A percentile compares a stretch with the other conserved stretches of the same genome.
These are phyloP conservation scores for Talaromyces albobiverticillius DNA, from an alignment of 2,329 filamentous ascomycete species.

Conservation along the genomic window DNA sequence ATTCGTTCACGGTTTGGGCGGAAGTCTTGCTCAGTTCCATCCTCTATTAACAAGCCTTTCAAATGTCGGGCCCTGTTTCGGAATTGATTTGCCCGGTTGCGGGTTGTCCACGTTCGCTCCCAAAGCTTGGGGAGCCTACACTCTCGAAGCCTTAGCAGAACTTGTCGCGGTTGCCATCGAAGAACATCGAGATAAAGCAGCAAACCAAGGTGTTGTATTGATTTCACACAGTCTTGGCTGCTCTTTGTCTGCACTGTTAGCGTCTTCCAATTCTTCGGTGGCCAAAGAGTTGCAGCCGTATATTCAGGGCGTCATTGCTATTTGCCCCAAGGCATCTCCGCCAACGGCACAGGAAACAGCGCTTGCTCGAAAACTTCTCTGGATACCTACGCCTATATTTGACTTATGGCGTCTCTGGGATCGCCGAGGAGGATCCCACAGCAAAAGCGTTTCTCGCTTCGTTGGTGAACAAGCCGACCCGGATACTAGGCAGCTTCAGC, in stretches of 20 bases:
- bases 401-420: conserved; percentile 76
- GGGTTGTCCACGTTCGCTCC: conserved; percentile 75
- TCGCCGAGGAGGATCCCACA: conserved; percentile 71
- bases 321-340: conserved; percentile 73
- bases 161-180: conserved; percentile 74
- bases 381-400: conserved; percentile 66
- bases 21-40: conserved; percentile 83
- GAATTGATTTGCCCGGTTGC: conserved; percentile 87
- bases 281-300: conserved; percentile 56
- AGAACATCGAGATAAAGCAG: conserved; percentile 63
- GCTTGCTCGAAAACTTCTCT: conserved; percentile 57
- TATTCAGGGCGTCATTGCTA: conserved; percentile 72
- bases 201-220: conserved; percentile 70
- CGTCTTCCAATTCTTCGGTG: conserved; percentile 57
- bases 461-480: conserved; percentile 44
- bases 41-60: conserved; percentile 76
- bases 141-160: conserved; percentile 69
- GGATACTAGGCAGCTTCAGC: conserved; percentile 42
- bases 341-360: conserved; percentile 53
- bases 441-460: conserved; percentile 75
- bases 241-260: conserved; percentile 70
- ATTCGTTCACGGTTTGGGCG: conserved; percentile 91
- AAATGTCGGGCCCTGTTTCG: conserved; percentile 78
- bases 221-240: conserved; percentile 91
- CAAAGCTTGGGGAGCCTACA: conserved; percentile 73